These are phyloP conservation scores for Globisporangium camurandrum DNA, from an alignment of 352 stramenopile species.

Conservation along the genomic window DNA sequence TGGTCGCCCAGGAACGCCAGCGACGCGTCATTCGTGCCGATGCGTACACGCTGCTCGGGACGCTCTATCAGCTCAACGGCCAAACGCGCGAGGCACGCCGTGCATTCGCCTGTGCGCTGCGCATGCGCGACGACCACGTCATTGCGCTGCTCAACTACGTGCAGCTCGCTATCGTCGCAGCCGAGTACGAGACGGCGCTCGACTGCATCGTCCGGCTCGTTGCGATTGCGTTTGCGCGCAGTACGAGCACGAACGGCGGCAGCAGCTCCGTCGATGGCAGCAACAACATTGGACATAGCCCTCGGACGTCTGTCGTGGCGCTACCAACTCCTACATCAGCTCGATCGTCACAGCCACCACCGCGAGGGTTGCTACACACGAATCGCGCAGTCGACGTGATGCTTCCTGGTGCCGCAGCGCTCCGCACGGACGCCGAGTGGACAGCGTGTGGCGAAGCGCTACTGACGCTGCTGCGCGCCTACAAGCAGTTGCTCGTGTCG, in stretches of 20 bases:
- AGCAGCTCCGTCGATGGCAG: neutral
- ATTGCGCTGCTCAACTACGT: conserved; percentile 41
- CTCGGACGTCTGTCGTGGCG: too few relatives aligned
- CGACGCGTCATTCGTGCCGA: conserved; percentile 32
- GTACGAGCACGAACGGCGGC: neutral
- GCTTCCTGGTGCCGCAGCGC: conserved; percentile 8
- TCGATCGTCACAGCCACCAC: neutral
- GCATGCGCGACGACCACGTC: conserved; percentile 26
- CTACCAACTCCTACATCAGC: too few relatives aligned
- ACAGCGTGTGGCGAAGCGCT: conserved; percentile 13
- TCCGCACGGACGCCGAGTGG: conserved; percentile 10
- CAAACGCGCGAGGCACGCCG: conserved; percentile 16
- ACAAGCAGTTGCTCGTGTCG: conserved; percentile 26
- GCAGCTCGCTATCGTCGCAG: conserved; percentile 23
- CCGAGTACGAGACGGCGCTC: conserved; percentile 32
- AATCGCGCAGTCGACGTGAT: conserved; percentile 19
- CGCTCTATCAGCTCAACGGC: conserved; percentile 29
- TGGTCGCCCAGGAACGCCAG: conserved; percentile 13
- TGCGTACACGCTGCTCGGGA: conserved; percentile 26
- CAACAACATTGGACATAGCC: too few relatives aligned
- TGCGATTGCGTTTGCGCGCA: conserved; percentile 13
- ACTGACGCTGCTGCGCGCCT: conserved; percentile 27
- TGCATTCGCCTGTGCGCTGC: conserved; percentile 23
- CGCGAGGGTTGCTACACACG: conserved; percentile 18
- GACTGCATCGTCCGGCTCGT: conserved; percentile 25